phyloP scores from a whole-genome alignment of 164 flowering plant species.

The Santalum album region DNA sequence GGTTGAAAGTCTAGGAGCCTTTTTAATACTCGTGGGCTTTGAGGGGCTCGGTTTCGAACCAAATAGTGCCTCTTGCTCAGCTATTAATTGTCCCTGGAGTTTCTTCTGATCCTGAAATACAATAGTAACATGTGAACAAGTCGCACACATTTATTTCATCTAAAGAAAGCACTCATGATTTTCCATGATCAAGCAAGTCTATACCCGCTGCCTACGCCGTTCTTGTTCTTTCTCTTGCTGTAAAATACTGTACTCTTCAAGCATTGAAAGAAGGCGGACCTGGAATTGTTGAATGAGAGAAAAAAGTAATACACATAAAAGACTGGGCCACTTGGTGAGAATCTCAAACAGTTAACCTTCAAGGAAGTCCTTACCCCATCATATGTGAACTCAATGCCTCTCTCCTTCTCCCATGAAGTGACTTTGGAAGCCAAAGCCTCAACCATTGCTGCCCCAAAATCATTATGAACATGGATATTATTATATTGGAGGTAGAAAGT shows the following conservation, averaged over 20 bases:
- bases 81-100: slow-evolving; percentile 57
- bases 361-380: neutral
- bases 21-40: slow-evolving; percentile 53
- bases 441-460: neutral
- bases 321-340: too few relatives aligned
- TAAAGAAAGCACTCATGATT: too few relatives aligned
- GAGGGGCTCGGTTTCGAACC: slow-evolving; percentile 91
- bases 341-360: too few relatives aligned
- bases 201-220: neutral
- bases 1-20: slow-evolving; percentile 49
- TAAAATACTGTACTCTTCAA: neutral
- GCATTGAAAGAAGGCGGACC: neutral
- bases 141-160: too few relatives aligned
- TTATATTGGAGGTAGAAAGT: neutral
- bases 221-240: neutral
- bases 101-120: slow-evolving; percentile 78
- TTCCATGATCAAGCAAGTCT: too few relatives aligned
- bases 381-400: neutral
- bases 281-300: neutral
- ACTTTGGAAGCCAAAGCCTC: neutral
- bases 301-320: too few relatives aligned
- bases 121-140: too few relatives aligned
- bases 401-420: neutral
- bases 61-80: slow-evolving; percentile 60
- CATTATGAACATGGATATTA: neutral